These are phyloP conservation scores for Magnaporthales sp. DNA, from an alignment of 2,329 filamentous ascomycete species.

Conservation along the genomic window DNA sequence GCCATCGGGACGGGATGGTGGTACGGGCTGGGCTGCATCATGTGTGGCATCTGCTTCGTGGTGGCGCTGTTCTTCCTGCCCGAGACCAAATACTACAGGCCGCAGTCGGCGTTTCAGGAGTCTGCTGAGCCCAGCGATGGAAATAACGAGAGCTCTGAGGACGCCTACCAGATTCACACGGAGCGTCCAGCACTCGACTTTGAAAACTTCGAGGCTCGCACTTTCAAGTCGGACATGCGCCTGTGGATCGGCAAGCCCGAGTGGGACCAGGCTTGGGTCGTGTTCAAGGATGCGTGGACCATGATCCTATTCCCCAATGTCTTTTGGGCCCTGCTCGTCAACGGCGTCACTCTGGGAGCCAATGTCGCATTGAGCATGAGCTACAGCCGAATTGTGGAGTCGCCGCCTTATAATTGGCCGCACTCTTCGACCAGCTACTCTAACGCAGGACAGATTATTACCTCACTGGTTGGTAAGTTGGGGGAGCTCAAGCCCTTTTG, in stretches of 20 bases:
- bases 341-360: slow-evolving; percentile 9
- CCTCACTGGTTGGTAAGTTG: not conserved
- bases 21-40: slow-evolving; percentile 30
- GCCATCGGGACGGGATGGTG: slow-evolving; percentile 30
- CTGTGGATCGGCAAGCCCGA: slow-evolving; percentile 29
- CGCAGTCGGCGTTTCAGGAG: slow-evolving; percentile 26
- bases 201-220: slow-evolving; percentile 25
- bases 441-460: not conserved
- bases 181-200: slow-evolving; percentile 22
- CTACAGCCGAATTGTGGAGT: not conserved
- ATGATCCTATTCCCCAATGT: slow-evolving; percentile 30
- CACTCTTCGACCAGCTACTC: not conserved
- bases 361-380: not conserved
- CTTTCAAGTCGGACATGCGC: slow-evolving; percentile 23
- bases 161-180: slow-evolving; percentile 9
- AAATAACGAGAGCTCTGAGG: not conserved
- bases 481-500: not conserved
- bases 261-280: slow-evolving; percentile 20
- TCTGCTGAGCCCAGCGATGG: slow-evolving; percentile 11
- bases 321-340: slow-evolving; percentile 29
- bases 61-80: slow-evolving; percentile 29
- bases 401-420: not conserved
- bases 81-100: slow-evolving; percentile 31
- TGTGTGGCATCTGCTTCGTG: slow-evolving; percentile 23
- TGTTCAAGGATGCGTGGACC: slow-evolving; percentile 19